A percentile compares a stretch with the other conserved stretches of the same genome.
Conservation (phyloP, 2,329 filamentous ascomycete species). For the Gaeumannomyces tritici region DNA sequence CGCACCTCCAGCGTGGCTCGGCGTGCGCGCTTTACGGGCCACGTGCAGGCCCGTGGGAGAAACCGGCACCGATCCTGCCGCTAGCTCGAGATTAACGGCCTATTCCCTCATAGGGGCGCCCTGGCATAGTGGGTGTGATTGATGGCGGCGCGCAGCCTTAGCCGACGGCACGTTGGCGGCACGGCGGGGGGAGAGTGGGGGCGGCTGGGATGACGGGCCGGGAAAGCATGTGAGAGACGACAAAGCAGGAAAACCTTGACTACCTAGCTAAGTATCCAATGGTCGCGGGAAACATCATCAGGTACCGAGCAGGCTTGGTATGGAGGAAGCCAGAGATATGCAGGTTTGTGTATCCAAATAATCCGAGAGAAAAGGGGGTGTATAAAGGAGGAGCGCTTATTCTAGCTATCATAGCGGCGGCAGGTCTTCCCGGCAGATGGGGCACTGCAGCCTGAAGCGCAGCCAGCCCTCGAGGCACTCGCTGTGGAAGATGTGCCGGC, state of each 20-base stretch:
- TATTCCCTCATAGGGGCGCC: neutral
- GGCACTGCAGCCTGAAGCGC: conserved; percentile 84
- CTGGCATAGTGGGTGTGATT: too few species aligned
- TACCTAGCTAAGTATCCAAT: too few species aligned
- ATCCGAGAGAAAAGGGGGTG: neutral
- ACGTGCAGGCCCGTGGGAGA: neutral
- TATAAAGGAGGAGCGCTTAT: neutral
- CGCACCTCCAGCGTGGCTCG: neutral
- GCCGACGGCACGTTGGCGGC: neutral
- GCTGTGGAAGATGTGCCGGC: conserved; percentile 91
- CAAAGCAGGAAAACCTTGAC: neutral
- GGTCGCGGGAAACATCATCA: too few species aligned
- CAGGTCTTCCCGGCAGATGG: conserved; percentile 84
- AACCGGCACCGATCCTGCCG: neutral
- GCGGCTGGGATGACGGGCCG: neutral
- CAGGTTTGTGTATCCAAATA: neutral
- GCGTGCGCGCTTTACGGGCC: neutral
- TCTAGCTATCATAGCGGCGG: conserved; percentile 57
- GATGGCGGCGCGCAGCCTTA: neutral
- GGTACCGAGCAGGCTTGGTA: neutral
- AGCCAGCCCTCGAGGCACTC: conserved; percentile 93
- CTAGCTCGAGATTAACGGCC: neutral
- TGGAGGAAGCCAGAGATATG: too few species aligned
- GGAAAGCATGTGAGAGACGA: neutral
- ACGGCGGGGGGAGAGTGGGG: neutral